phyloP scores from a whole-genome alignment of 768 basidiomycete genomes.

The Neoboletus magnificus region DNA sequence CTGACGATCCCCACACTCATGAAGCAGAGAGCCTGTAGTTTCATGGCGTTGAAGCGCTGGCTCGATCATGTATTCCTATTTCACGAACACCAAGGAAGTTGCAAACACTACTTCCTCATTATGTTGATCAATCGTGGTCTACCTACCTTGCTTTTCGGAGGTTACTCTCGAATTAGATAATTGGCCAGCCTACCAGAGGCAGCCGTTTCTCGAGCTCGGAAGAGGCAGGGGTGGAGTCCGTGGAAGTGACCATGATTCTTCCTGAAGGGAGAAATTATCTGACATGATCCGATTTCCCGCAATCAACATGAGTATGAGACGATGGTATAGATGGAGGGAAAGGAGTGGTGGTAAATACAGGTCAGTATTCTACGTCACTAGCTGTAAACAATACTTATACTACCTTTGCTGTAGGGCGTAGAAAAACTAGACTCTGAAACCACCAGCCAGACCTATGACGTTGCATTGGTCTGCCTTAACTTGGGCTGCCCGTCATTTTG shows the following conservation, averaged over 20 bases:
- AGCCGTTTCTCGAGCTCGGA: background rate
- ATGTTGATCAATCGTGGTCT: background rate
- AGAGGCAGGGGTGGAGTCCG: background rate
- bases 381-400: background rate
- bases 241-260: background rate
- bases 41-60: background rate
- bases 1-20: slow-evolving; percentile 19
- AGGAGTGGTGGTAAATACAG: too few relatives aligned
- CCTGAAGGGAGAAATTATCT: background rate
- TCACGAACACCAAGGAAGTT: background rate
- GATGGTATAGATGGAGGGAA: too few relatives aligned
- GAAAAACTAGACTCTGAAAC: slow-evolving; percentile 43
- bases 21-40: background rate
- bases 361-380: background rate
- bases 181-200: background rate
- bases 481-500: too few relatives aligned
- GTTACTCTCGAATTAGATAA: background rate
- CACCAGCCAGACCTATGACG: slow-evolving; percentile 59
- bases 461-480: slow-evolving; percentile 44
- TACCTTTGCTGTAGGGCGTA: background rate
- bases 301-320: too few relatives aligned
- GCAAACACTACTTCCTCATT: too few relatives aligned
- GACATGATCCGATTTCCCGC: background rate
- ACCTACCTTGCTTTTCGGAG: background rate
- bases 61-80: background rate